A percentile compares a stretch with the other conserved stretches of the same genome.
Conservation (phyloP, 2,329 filamentous ascomycete genomes). For the Arthrobotrys sinensis region DNA sequence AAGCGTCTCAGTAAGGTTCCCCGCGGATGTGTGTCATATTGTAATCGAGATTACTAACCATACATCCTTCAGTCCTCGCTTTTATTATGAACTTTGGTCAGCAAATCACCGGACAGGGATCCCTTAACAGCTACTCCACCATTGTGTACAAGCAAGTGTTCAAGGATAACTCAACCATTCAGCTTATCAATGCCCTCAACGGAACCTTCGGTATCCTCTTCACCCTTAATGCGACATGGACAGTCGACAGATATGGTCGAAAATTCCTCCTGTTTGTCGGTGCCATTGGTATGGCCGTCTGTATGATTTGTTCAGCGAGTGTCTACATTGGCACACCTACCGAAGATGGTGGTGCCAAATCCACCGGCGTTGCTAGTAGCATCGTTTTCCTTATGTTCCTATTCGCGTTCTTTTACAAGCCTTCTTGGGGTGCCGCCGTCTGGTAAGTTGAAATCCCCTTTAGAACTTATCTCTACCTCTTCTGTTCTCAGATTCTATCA, state of each 20-base stretch:
- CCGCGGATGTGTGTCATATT: neutral
- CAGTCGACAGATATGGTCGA: slow-evolving; percentile 79
- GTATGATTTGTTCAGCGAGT: slow-evolving; percentile 78
- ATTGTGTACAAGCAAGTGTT: slow-evolving; percentile 82
- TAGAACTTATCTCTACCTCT: neutral
- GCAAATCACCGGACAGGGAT: slow-evolving; percentile 80
- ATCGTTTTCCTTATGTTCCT: slow-evolving; percentile 79
- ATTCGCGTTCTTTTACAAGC: slow-evolving; percentile 79
- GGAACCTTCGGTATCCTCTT: slow-evolving; percentile 81
- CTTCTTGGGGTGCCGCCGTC: slow-evolving; percentile 54
- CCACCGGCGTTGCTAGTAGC: slow-evolving; percentile 75
- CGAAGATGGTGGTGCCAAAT: slow-evolving; percentile 72
- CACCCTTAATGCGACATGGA: slow-evolving; percentile 81
- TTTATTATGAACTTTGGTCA: slow-evolving; percentile 79
- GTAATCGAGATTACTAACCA: neutral
- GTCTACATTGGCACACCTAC: slow-evolving; percentile 75
- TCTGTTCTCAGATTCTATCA: slow-evolving; percentile 67
- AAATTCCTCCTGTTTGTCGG: slow-evolving; percentile 80
- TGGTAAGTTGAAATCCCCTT: slow-evolving; percentile 30
- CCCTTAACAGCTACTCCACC: slow-evolving; percentile 81
- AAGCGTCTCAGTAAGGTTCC: slow-evolving; percentile 72
- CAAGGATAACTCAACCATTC: slow-evolving; percentile 74
- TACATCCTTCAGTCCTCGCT: slow-evolving; percentile 70
- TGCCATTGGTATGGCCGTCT: slow-evolving; percentile 78
- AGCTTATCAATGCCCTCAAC: slow-evolving; percentile 81